Evolutionary conservation across 805 yeast species (phyloP), one percentile per base, ranked within the genome.

Genomic region (Hanseniaspora vineae): DNA sequence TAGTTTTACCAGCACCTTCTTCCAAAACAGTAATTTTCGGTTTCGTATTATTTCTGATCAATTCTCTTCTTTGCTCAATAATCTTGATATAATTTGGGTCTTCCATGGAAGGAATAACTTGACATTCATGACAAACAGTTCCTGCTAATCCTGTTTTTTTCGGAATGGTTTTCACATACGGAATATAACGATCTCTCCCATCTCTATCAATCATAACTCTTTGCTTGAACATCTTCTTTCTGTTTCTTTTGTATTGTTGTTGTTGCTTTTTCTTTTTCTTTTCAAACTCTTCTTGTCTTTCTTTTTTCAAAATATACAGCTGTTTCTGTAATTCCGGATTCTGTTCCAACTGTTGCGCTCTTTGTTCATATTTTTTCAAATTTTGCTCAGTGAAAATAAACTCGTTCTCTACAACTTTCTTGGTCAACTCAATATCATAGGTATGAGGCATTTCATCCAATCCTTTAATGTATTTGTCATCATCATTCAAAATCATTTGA

Each of bases 41-140:
- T 65, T 78, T 68, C 65, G 75, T 72, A 60, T 75, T 69, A 63
- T 70, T 69, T 59, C 58, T 68, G 40, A 66, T 65, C 46, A 66
- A 65, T 55, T 70, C 70, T 64, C 75, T 68, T 53, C 84, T 72
- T 59, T 72, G 69, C 58, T 77, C 71, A 54, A 78, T 73, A 57
- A 81, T 77, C 62, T 81, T 72, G 44, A 69, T 65, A 62, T 88
- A 87, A 60, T 82, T 81, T 31, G 76, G 72, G 58, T 87, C 95
- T 42, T 70, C 67, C 57, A 78, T 76, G 4, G 87, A 77, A 12
- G 97, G 97, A 46, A 83, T 76, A 18, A 86, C 80, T 56, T 83
- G 85, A 63, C 97, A 89, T 61, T 92, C 98, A 61, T 92, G 97
- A 49, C 81, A 84, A 31, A 90, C 81, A 35, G 88, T 85, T 37